Percentiles rank a stretch among this genome's conserved stretches.
Evolutionary conservation across 768 basidiomycete species (phyloP).

Genomic region (Cystobasidium ongulense): DNA sequence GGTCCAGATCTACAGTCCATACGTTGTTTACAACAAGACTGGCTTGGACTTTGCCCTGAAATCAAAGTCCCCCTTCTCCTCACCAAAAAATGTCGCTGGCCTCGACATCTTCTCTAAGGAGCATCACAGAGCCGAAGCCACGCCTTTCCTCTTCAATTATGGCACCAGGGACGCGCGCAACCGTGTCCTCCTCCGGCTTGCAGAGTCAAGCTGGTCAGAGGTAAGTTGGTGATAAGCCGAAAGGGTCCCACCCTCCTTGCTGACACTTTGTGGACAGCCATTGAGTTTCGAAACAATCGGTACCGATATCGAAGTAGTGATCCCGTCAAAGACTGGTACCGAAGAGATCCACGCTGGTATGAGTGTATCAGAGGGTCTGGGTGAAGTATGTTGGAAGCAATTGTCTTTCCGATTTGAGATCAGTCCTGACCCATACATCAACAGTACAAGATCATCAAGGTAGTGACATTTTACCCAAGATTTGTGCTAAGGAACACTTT

Average conservation of each 20-base stretch:
- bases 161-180: conserved; percentile 63
- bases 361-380: conserved; percentile 87
- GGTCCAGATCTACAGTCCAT: conserved; percentile 87
- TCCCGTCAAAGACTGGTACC: conserved; percentile 58
- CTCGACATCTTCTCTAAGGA: conserved; percentile 58
- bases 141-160: conserved; percentile 65
- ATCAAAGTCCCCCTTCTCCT: conserved; percentile 53
- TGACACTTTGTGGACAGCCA: conserved; percentile 49
- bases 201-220: conserved; percentile 82
- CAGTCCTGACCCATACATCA: not conserved
- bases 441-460: conserved; percentile 82
- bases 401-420: not conserved
- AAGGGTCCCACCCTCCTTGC: not conserved
- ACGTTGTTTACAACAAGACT: conserved; percentile 85
- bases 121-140: not conserved
- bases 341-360: conserved; percentile 66
- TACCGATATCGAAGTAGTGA: conserved; percentile 74
- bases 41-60: conserved; percentile 69
- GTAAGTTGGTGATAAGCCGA: conserved; percentile 45
- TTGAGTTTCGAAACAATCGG: conserved; percentile 83
- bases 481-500: conserved; percentile 82
- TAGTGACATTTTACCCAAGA: conserved; percentile 80
- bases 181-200: conserved; percentile 71
- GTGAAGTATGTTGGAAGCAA: conserved; percentile 53
- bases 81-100: conserved; percentile 74